Base-by-base conservation (phyloP, 2,329 filamentous ascomycete species). In the Fusarium foetens region DNA sequence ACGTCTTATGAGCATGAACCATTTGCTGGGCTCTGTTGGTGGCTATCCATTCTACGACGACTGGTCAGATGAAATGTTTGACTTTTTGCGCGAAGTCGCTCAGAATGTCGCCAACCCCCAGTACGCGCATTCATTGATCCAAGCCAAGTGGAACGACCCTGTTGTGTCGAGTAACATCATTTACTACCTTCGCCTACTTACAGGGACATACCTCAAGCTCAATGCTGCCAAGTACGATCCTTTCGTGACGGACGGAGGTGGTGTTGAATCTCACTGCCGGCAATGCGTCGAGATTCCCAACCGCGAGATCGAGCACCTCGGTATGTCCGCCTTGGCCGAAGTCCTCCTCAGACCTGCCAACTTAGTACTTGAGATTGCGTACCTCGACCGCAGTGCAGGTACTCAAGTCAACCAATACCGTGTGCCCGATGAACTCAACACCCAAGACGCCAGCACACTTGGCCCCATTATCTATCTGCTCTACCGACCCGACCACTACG, bases 291-390 rank as follows among this genome's bases (percentile, higher is more conserved):
- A 97, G 79, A 89, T 92, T 1, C 87, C 91, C 21, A 88, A 91
- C 74, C 90, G 91, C 55, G 95, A 98, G 83, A 97, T 98, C 70
- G 96, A 99, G 75, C 91, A 98, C 76, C 84, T 97, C n/a, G 93
- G 94, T 46, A 87, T 98, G 70, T 90, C 90, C 66, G 89, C 94
- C 5, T 85, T 98, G 54, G 89, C 92, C 69, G 91, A 95, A 71
- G 88, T 94, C 31, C 86, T 98, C 7, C 89, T 98, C 70, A 92
- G 93, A 78, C 93, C 92, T 12, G 91, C 91, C 54, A 90, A 91
- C 21, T 90, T 98, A 71, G 90, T 91, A 8, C 88, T 98, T 25
- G 94, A 98, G 79, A 93, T 98, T 70, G 90, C 94, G 59, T 98
- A 98, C 79, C 89, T 99, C 13, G 96, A 98, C 79, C 90, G 94